Conservation (phyloP, 192 early-diverging fungal genomes). For the Funneliformis mosseae region DNA sequence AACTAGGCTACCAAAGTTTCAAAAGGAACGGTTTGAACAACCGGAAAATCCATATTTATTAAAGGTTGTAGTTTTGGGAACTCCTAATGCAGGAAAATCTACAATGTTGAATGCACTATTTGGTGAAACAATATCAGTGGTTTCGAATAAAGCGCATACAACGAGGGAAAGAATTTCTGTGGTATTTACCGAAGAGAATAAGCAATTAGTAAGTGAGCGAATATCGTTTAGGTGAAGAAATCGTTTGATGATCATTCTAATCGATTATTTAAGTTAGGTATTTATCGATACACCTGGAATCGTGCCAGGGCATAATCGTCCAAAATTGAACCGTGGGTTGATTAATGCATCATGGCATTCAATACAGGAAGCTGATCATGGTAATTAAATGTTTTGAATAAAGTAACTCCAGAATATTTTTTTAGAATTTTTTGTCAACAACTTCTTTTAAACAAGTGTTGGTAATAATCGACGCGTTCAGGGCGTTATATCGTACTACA, state of each 20-base stretch:
- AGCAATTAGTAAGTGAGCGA: conserved; percentile 56
- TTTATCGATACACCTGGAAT: conserved; percentile 69
- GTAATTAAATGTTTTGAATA: conserved; percentile 27
- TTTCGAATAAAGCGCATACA: conserved; percentile 71
- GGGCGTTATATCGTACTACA: conserved; percentile 39
- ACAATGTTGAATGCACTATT: conserved; percentile 74
- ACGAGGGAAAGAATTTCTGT: conserved; percentile 68
- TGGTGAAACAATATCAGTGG: conserved; percentile 62
- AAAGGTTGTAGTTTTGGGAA: conserved; percentile 67
- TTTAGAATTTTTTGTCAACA: neutral
- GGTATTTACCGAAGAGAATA: conserved; percentile 54
- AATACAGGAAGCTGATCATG: conserved; percentile 56
- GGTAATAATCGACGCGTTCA: conserved; percentile 55
- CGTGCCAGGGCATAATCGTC: conserved; percentile 47
- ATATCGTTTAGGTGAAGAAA: neutral
- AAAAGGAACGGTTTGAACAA: conserved; percentile 37
- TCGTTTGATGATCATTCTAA: neutral
- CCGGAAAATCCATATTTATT: conserved; percentile 61
- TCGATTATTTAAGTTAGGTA: conserved; percentile 22
- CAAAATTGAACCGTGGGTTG: conserved; percentile 51
- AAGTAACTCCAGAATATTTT: neutral
- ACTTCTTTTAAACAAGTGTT: conserved; percentile 39
- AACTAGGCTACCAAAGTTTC: neutral
- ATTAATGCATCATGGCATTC: conserved; percentile 62
- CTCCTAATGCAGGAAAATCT: conserved; percentile 77